These are phyloP conservation scores for Helotiales sp. DNA, from an alignment of 2,329 filamentous ascomycete genomes.

Conservation along the genomic window DNA sequence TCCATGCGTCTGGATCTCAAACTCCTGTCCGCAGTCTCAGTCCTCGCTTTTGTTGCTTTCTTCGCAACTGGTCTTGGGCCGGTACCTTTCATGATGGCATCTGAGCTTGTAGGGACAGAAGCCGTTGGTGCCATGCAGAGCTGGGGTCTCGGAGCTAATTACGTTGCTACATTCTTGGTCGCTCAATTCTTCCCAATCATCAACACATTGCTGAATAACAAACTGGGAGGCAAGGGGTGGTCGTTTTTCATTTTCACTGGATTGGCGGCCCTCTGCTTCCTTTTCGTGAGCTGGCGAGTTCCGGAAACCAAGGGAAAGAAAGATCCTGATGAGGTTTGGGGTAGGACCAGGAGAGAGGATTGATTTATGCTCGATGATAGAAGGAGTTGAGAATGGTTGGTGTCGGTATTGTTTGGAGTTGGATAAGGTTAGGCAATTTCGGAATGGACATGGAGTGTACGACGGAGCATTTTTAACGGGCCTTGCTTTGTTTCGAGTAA, in stretches of 20 bases:
- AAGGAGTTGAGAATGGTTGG: neutral
- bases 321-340: conserved; percentile 90
- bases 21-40: conserved; percentile 75
- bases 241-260: conserved; percentile 91
- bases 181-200: conserved; percentile 93
- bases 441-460: neutral
- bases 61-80: conserved; percentile 91
- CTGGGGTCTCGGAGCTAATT: conserved; percentile 84
- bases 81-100: conserved; percentile 91
- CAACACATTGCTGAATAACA: conserved; percentile 68
- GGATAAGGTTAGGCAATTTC: neutral
- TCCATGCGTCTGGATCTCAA: conserved; percentile 75
- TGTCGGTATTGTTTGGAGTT: neutral
- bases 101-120: conserved; percentile 85
- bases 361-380: neutral
- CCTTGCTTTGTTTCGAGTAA: too few relatives aligned
- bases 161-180: conserved; percentile 86
- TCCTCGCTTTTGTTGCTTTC: conserved; percentile 82
- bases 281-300: conserved; percentile 73
- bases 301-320: conserved; percentile 88
- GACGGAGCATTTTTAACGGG: too few relatives aligned
- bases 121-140: conserved; percentile 91
- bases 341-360: conserved; percentile 42
- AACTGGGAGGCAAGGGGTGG: conserved; percentile 69
- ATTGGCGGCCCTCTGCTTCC: conserved; percentile 65